Evolutionary conservation across 345 rosid species (phyloP), one percentile per base, ranked within the genome.

Genomic region (Diplotaxis tenuifolia): DNA sequence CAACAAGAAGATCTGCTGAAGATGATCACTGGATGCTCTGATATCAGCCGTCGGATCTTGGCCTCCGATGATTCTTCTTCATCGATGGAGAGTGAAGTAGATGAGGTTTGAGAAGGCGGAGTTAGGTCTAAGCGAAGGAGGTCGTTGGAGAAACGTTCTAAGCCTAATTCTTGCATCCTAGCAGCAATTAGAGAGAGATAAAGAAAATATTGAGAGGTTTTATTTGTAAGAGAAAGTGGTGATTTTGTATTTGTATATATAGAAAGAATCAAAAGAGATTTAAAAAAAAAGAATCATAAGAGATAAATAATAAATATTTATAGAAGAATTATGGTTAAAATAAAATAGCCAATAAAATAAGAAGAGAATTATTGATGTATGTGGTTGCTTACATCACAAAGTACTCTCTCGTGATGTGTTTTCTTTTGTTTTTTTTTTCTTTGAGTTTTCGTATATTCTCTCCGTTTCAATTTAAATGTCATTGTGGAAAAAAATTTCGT

Each of bases 21-120:
- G 67, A 94, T 91, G 78, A 94, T 84, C 22, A 94, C 98, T 0
- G 96, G 97, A 81, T 94, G 89, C 77, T 94, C 98, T 0, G 91
- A 74, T 47, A 91, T 91, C n/a, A 94, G 86, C 15, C 97, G 90
- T 42, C 79, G 92, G 90, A 94, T 87, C 72, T 82, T 77, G 10
- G 85, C 69, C 75, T 88, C 95, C 0, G 97, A 5, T 20, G 98
- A 74, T 78, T 94, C 97, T 6, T 74, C 85, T 18, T 80, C 95
- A 75, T 91, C 96, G 81, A 91, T 89, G 38, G 98, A 94, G n/a
- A 91, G 78, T 72, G 77, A 32, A 22, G 77, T 73, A 2, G 86
- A 82, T 8, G 81, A 45, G 49, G 84, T 56, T 60, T 82, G 65
- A 15, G 85, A 16, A 58, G 87, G 83, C 4, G 80, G 78, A 8